These are phyloP conservation scores for Lindgomyces ingoldianus DNA, from an alignment of 495 filamentous ascomycete species.

Conservation along the genomic window DNA sequence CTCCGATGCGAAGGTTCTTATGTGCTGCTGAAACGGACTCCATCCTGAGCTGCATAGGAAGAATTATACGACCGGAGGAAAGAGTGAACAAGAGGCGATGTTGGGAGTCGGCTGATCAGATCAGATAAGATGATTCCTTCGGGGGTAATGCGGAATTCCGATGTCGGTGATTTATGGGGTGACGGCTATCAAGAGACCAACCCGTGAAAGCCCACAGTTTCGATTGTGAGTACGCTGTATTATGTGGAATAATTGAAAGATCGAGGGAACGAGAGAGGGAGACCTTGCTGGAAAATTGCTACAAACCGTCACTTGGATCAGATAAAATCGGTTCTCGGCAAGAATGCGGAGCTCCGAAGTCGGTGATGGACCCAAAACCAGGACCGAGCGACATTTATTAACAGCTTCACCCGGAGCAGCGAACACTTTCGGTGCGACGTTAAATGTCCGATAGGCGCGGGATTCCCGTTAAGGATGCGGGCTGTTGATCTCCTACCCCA, in stretches of 20 bases:
- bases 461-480: neutral
- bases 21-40: neutral
- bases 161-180: neutral
- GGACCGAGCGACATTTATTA: neutral
- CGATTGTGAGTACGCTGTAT: no score
- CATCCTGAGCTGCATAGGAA: neutral
- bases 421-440: neutral
- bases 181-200: no score
- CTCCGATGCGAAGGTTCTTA: constrained; percentile 35
- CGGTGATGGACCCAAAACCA: neutral
- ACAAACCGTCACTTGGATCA: neutral
- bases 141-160: neutral
- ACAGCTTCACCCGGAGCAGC: neutral
- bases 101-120: neutral
- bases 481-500: neutral
- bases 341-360: neutral
- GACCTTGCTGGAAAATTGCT: no score
- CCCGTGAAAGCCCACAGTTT: no score
- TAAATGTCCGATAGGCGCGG: neutral
- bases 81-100: neutral
- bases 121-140: neutral
- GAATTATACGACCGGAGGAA: neutral
- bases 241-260: no score
- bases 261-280: no score
- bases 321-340: neutral